Base-by-base conservation (phyloP, 2,329 filamentous ascomycete species). In the Lojkania enalia region DNA sequence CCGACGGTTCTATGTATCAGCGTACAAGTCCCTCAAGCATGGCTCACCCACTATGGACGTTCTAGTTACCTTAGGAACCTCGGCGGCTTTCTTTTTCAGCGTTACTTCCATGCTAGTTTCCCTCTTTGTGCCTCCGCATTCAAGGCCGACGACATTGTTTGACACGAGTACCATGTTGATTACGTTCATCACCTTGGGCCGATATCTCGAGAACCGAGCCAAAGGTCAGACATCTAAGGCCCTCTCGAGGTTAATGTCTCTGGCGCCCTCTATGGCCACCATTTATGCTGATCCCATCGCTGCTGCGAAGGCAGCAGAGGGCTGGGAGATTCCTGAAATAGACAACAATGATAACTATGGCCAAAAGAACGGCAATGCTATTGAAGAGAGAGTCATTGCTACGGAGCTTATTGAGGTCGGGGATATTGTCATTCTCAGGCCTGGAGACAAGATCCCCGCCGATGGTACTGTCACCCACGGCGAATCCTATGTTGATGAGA, bases 141-240 rank as follows among this genome's bases (percentile, higher is more conserved):
- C 79, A 2, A 82, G 88, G 36, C 94, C 94, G 1, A 85, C 83
- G 52, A 96, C 90, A 2, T 87, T 96, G 13, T 99, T 99, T 61
- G 94, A 99, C 64, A 99, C 94, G 1, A 96, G 91, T 71, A 96
- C 90, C 16, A 99, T 97, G 94, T 79, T 99, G 39, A 91, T 99
- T 68, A 96, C 90, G 0, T 97, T 99, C 66, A 90, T 96, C 68
- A 90, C 87, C 1, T 74, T 99, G 2, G 90, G 94, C 3, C 85
- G 94, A 25, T 99, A 87, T 74, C 74, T 99, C 14, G 94, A 99
- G 71, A 99, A 97, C 66, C 78, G 85, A 14, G 94, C 94, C 40
- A 99, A 97, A 74, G 94, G 94, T 0, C 89, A 97, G 72, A 99
- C 94, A 0, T 96, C 91, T 4, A 94, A 89, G 65, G 94, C 94